phyloP scores from a whole-genome alignment of 2,329 filamentous ascomycete species.

The Aspergillus awamori region DNA sequence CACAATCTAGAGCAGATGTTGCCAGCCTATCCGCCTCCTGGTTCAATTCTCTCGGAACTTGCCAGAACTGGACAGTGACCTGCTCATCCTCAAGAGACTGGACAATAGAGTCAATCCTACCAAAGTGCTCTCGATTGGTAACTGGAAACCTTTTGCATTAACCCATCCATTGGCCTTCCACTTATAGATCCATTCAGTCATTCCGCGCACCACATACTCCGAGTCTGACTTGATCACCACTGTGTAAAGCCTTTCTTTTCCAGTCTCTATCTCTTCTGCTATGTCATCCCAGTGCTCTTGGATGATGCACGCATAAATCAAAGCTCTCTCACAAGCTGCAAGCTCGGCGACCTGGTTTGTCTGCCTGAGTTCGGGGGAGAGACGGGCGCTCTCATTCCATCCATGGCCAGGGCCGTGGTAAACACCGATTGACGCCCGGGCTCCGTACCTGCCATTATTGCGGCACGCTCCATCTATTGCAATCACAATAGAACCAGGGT shows the following conservation, averaged over 20 bases:
- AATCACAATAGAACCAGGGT: too few relatives aligned
- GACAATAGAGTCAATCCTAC: not conserved
- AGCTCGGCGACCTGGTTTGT: conserved; percentile 10
- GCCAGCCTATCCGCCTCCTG: not conserved
- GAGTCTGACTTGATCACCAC: not conserved
- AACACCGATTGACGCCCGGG: not conserved
- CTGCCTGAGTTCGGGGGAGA: not conserved
- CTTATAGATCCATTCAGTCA: not conserved
- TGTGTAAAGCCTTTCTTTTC: rapidly evolving
- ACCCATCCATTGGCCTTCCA: not conserved
- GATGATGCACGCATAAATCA: not conserved
- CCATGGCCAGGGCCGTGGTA: too few relatives aligned
- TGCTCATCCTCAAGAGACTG: not conserved
- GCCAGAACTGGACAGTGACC: not conserved
- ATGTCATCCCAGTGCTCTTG: not conserved
- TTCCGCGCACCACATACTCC: not conserved
- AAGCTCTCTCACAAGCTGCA: not conserved
- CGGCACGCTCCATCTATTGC: conserved; percentile 7
- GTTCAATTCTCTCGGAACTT: not conserved
- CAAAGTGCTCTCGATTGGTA: not conserved
- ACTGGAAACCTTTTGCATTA: too few relatives aligned
- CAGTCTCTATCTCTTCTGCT: too few relatives aligned
- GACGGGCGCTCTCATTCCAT: too few relatives aligned
- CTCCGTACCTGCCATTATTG: not conserved
- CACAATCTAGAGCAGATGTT: not conserved